These are phyloP conservation scores for Penicillium parvum DNA, from an alignment of 495 filamentous ascomycete species.

Conservation along the genomic window DNA sequence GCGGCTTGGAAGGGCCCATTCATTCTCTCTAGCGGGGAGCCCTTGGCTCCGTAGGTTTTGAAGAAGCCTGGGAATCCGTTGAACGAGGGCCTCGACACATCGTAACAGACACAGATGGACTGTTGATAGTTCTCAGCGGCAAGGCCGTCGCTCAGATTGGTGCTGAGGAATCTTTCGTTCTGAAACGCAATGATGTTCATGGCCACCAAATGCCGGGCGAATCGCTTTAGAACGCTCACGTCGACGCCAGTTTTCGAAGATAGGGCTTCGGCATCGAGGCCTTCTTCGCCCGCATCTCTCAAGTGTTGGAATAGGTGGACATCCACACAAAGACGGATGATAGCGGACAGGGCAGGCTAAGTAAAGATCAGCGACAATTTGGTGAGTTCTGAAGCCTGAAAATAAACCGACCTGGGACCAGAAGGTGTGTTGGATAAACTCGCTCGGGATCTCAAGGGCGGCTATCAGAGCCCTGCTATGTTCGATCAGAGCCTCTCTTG, in stretches of 20 bases:
- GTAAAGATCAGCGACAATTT: too few relatives aligned
- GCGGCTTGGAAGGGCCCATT: conserved; percentile 30
- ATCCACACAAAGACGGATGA: conserved; percentile 32
- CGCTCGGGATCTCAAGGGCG: too few relatives aligned
- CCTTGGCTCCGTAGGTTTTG: conserved; percentile 20
- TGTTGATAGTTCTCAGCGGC: conserved; percentile 24
- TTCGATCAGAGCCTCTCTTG: too few relatives aligned
- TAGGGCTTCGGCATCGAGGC: too few relatives aligned
- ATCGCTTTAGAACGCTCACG: too few relatives aligned
- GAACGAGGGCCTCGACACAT: conserved; percentile 22
- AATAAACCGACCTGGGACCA: too few relatives aligned
- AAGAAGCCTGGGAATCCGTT: conserved; percentile 29
- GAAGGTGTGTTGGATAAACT: too few relatives aligned
- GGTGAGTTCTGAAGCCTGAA: too few relatives aligned
- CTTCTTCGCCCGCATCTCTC: conserved; percentile 21
- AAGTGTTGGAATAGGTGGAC: conserved; percentile 33
- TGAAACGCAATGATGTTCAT: too few relatives aligned
- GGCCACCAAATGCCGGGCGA: too few relatives aligned
- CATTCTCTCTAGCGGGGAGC: conserved; percentile 17
- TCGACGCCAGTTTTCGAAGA: too few relatives aligned
- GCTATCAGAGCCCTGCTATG: too few relatives aligned
- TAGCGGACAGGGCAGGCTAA: conserved; percentile 37
- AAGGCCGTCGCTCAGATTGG: conserved; percentile 20
- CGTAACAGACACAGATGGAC: conserved; percentile 26
- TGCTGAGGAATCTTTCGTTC: conserved; percentile 18